Base-by-base conservation (phyloP, 352 stramenopile genomes). In the Phytopythium sindhum region DNA sequence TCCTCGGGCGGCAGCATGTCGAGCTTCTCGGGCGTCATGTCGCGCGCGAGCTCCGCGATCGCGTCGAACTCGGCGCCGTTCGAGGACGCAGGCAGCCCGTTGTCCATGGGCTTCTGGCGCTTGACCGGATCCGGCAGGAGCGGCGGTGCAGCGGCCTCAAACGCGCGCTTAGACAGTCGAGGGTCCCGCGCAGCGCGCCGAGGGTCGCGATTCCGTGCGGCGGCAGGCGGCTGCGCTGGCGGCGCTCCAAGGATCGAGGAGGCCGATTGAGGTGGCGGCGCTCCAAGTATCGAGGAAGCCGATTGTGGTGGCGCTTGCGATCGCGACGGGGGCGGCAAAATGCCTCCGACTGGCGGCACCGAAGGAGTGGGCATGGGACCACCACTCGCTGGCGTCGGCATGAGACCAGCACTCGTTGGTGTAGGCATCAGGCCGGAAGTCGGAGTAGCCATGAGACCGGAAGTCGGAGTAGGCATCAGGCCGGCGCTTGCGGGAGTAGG, bases 11-110 rank as follows among this genome's bases (percentile, higher is more conserved):
- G 80, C 29, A 94, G 72, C 75, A 93, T 78, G 60, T 91, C 78
- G 42, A 94, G 68, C 68, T 94, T 91, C 60, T 93, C 74, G 26
- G 83, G 81, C 19, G 84, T 94, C 81, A 93, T 94, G 64, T 90
- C 82, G 5, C 80, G 77, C 48, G 86, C 84, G 19, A 93, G 78
- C 56, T 90, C 83, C 0, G 83, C 78, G 50, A 92, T 88, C 42
- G 70, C 78, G 35, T 87, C 77, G 50, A 83, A 81, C 51, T 88
- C 72, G 6, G 75, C 79, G 65, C 67, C 26, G 39, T 24, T 42
- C 4, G 58, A 57, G 14, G 59, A 41, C 44, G 17, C 31, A 12
- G 75, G 60, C 21, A 26, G 50, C 37, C 54, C 42, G 45, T 57
- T 61, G 24, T 60, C 66, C 41, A 33, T 74, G 33, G 65, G 23